Evolutionary conservation across 306 rosid species (phyloP), one percentile per base, ranked within the genome.

Genomic region (Begonia fuchsioides): DNA sequence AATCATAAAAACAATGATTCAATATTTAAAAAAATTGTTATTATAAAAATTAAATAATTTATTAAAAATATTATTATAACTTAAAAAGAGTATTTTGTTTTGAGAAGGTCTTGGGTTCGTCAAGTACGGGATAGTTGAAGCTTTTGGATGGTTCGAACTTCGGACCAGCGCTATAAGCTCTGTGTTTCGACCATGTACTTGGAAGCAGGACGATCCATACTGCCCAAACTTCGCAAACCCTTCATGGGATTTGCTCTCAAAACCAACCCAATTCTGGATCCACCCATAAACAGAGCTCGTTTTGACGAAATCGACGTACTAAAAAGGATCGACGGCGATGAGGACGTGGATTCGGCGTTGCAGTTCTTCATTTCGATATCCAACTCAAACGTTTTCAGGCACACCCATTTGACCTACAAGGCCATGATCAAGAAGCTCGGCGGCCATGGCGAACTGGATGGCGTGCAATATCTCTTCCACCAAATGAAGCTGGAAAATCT

Each of bases 401-500:
- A 90, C 68, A 81, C 93, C 43, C 79, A 68, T 0, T 61, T 60
- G 18, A 90, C 98, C 15, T 90, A 79, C 59, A 45, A 59, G 12
- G 50, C 65, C 39, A 81, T 85, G 92, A 79, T 90, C 46, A 71
- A 81, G 49, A 81, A 73, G 65, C 94, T 90, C 44, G 84, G 78
- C 10, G 56, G 65, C 8, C 64, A 51, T 20, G 32, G 63, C 41
- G 69, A 81, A 44, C 70, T 68, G 50, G 87, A 85, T 55, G 72
- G 68, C 16, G 62, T 90, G 53, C 94, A 76, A 12, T 90, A 85
- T 58, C 69, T 90, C 17, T 56, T 85, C 62, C 90, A 90, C 51
- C 85, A 79, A 55, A 90, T 84, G 95, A 90, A 90, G 64, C 16
- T 84, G 50, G 87, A 84, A 14, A 75, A 65, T 4, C 2, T 90